These are phyloP conservation scores for Proliferodiscus dingleyae DNA, from an alignment of 2,329 filamentous ascomycete genomes.

Conservation along the genomic window DNA sequence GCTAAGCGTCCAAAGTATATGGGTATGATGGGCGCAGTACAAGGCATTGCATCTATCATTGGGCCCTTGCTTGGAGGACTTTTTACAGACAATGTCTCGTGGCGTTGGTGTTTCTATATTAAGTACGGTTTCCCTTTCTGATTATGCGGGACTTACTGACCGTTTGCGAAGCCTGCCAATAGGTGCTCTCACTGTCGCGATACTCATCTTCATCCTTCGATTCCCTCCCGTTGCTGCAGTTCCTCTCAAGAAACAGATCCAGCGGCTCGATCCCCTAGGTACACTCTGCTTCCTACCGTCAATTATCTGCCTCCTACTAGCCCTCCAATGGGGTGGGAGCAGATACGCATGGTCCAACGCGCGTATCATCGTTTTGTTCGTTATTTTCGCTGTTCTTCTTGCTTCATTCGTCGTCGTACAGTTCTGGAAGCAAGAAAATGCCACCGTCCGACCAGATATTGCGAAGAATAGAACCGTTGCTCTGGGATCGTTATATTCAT, in stretches of 20 bases:
- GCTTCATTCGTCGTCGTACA: conserved; percentile 17
- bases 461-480: conserved; percentile 31
- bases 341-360: conserved; percentile 33
- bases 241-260: conserved; percentile 20
- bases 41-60: conserved; percentile 28
- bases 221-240: conserved; percentile 34
- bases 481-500: conserved; percentile 26
- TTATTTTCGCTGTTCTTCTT: conserved; percentile 6
- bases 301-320: conserved; percentile 35
- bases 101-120: conserved; percentile 30
- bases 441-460: conserved; percentile 34
- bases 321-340: conserved; percentile 37
- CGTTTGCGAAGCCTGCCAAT: conserved; percentile 17
- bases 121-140: conserved; percentile 9
- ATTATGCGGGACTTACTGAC: not conserved
- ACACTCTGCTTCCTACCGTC: conserved; percentile 33
- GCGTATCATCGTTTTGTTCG: conserved; percentile 33
- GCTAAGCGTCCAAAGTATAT: not conserved
- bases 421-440: conserved; percentile 33
- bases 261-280: conserved; percentile 34
- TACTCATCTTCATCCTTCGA: conserved; percentile 38
- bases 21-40: conserved; percentile 24
- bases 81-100: conserved; percentile 24
- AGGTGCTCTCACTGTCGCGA: conserved; percentile 33
- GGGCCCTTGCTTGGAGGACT: conserved; percentile 31